Conservation (phyloP, 495 filamentous ascomycete genomes). For the Parathielavia appendiculata region DNA sequence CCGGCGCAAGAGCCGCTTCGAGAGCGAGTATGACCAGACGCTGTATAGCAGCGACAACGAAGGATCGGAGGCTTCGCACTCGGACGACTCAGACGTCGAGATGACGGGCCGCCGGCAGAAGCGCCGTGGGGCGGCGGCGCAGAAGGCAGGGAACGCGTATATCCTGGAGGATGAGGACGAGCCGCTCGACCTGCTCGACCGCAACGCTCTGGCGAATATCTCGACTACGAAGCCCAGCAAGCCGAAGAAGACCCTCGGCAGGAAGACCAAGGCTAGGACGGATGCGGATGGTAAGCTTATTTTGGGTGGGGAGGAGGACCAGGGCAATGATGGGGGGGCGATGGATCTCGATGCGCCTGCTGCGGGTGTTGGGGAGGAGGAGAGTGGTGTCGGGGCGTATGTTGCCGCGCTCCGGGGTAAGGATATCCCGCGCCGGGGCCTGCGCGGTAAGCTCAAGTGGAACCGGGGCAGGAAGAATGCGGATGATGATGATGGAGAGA, state of each 20-base stretch:
- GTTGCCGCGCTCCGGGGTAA: slow-evolving; percentile 82
- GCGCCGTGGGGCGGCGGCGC: slow-evolving; percentile 38
- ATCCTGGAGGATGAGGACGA: slow-evolving; percentile 92
- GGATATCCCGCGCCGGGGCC: slow-evolving; percentile 74
- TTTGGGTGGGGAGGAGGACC: slow-evolving; percentile 56
- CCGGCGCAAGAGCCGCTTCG: slow-evolving; percentile 58
- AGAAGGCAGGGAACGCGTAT: slow-evolving; percentile 63
- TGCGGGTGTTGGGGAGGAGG: slow-evolving; percentile 37
- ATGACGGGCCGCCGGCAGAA: slow-evolving; percentile 44
- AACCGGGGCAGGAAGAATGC: slow-evolving; percentile 59
- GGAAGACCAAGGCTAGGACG: slow-evolving; percentile 60
- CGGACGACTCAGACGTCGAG: slow-evolving; percentile 59
- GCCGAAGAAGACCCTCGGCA: slow-evolving; percentile 46
- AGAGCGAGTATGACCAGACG: slow-evolving; percentile 91
- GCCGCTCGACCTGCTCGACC: slow-evolving; percentile 86
- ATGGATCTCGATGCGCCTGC: slow-evolving; percentile 56
- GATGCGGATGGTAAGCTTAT: slow-evolving; percentile 87
- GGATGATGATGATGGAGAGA: slow-evolving; percentile 56
- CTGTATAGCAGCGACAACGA: slow-evolving; percentile 70
- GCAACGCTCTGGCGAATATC: slow-evolving; percentile 83
- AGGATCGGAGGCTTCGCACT: slow-evolving; percentile 41
- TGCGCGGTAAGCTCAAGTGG: slow-evolving; percentile 85
- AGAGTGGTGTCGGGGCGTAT: slow-evolving; percentile 79
- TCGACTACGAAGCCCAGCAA: slow-evolving; percentile 78
- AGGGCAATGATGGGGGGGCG: slow-evolving; percentile 46